Evolutionary conservation across 2,329 filamentous ascomycete species (phyloP), one percentile per base, ranked within the genome.

Genomic region (Diaporthe ampelina): DNA sequence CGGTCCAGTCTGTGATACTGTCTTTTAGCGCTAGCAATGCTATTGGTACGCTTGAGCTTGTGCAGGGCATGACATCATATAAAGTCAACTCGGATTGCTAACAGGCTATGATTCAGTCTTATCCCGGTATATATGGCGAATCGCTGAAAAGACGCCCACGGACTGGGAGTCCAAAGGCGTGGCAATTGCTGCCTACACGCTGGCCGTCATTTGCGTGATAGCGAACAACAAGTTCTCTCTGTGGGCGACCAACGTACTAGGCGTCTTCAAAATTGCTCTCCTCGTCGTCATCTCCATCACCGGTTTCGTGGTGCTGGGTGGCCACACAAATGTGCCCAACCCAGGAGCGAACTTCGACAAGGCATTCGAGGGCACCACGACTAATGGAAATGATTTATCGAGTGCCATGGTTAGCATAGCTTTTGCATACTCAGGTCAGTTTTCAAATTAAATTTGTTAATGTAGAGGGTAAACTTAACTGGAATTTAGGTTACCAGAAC

Each of bases 21-120:
- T 89, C 89, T 0, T 91, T 91, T 77, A 88, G 86, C 63, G 89
- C 87, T 75, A 88, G 88, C 61, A 91, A 91, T 79, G 85, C 88
- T 2, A 86, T 91, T 72, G 86, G 86, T 85, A 77, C 72, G 54
- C 35, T 21, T 48, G 11, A n/a, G 40, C 50, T 8, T 17, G 15
- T 29, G 13, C 21, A 32, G n/a, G 17, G 24, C 1, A 43, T 1
- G 4, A 6, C 2, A 19, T 9, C 21, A 8, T 6, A 10, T 11
- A 9, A 37, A 3, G 19, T 21, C 4, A 9, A 15, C 24, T 17
- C 10, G 2, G 57, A 76, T 26, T 65, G 57, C 15, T 40, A 29
- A 48, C 8, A n/a, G 4, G 11, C 21, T 26, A 50, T 13, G 43
- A 24, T 32, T 2, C 72, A 70, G 68, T 70, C 7, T n/a, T 70